phyloP scores from a whole-genome alignment of 345 rosid species.

The Eucalyptus pumila region DNA sequence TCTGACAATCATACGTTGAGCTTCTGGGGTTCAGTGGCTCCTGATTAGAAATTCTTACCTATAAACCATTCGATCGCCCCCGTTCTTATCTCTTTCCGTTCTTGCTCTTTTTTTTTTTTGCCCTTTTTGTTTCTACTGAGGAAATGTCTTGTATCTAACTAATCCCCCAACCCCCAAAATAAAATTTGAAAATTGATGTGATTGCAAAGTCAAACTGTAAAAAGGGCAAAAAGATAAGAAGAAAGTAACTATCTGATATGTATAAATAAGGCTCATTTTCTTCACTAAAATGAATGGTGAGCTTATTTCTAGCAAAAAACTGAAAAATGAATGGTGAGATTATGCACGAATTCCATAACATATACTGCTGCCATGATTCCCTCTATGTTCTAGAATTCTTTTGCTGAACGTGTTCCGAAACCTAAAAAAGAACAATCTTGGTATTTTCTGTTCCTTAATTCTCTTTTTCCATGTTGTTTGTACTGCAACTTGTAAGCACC shows the following conservation, averaged over 20 bases:
- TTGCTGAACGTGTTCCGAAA: background rate
- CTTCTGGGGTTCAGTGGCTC: slow-evolving; percentile 38
- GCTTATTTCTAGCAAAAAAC: background rate
- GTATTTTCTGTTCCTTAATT: background rate
- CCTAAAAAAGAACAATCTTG: background rate
- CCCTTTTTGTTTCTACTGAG: background rate
- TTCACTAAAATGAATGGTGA: background rate
- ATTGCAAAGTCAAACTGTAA: background rate
- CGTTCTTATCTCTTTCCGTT: background rate
- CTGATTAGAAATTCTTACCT: background rate
- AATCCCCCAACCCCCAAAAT: background rate
- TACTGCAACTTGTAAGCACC: background rate
- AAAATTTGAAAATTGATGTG: background rate
- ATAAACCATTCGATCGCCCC: background rate
- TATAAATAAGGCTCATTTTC: background rate
- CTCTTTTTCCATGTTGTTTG: background rate
- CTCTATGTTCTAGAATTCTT: background rate
- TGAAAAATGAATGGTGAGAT: background rate
- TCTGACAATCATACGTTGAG: slow-evolving; percentile 44
- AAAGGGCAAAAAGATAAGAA: background rate
- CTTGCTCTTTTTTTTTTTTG: background rate
- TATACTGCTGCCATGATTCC: background rate
- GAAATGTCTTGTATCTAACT: background rate
- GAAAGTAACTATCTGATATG: background rate
- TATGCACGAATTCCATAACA: background rate